Evolutionary conservation across 495 filamentous ascomycete genomes (phyloP), one percentile per base, ranked within the genome.

Genomic region (Trichoderma reesei): DNA sequence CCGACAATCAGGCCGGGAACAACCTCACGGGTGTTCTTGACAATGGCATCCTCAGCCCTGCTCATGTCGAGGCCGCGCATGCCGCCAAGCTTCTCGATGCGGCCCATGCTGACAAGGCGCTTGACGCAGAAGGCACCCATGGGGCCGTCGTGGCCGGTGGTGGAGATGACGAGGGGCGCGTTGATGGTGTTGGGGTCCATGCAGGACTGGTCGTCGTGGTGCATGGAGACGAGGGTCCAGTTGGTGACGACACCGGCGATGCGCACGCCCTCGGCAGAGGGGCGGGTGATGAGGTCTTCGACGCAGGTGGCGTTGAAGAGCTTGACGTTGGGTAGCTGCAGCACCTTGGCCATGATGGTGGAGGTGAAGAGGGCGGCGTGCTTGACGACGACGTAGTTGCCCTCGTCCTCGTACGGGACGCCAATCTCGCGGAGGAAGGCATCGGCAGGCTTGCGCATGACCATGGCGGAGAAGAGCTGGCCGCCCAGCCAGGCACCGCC

Each of bases 151-250:
- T 96, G 91, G 41, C 91, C 91, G 10, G 91, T 95, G 46, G 91
- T 95, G 64, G 85, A 89, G 75, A 96, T 88, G 67, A 94, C 79
- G 64, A 96, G 73, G 3, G 91, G 90, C 3, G 90, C 89, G 72
- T 95, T 95, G 82, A 96, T 92, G 72, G 91, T 95, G 82, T 92
- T 96, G 66, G 91, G 91, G 74, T 96, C 91, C 90, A 94, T 95
- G 86, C 90, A 94, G 65, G 83, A 88, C 78, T 94, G 90, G 76
- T 92, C 90, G 73, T 92, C 89, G 73, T 96, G 91, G 76, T 96
- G 90, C 80, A 94, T 89, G 64, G 85, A 83, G 62, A 95, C 91
- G 26, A 96, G 82, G 0, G 91, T 94, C 91, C 91, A 96, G 83
- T 96, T 96, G 64, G 89, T 91, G 66, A 96, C 91, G 4, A 94